Conservation (phyloP, 495 filamentous ascomycete genomes). For the Podospora tetraspora region DNA sequence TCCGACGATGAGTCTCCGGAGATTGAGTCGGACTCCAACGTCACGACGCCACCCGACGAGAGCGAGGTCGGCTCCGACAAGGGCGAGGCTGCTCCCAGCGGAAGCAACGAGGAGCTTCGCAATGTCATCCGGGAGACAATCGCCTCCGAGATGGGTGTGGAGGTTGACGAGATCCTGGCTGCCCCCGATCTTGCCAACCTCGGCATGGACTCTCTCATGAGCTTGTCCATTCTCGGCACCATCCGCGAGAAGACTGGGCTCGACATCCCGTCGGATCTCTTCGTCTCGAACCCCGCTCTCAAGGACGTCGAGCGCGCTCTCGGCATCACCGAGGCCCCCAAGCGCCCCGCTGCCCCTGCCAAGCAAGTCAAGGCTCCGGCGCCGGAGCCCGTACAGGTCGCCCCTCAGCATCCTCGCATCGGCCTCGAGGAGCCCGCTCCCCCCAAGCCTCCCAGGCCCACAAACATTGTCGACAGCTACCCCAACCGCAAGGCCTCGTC, state of each 20-base stretch:
- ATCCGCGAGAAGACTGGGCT: constrained; percentile 54
- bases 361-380: constrained; percentile 33
- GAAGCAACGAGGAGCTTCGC: constrained; percentile 41
- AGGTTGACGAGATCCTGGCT: constrained; percentile 56
- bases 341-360: constrained; percentile 28
- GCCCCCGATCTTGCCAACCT: constrained; percentile 47
- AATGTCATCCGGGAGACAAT: constrained; percentile 54
- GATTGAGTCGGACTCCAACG: constrained; percentile 41
- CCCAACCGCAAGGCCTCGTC: constrained; percentile 60
- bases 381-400: constrained; percentile 20
- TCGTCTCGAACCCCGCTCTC: constrained; percentile 43
- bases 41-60: constrained; percentile 44
- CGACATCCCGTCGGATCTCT: constrained; percentile 43
- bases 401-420: constrained; percentile 29
- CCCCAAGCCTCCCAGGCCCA: constrained; percentile 33
- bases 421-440: constrained; percentile 30
- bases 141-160: constrained; percentile 62
- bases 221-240: constrained; percentile 49
- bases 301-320: constrained; percentile 45
- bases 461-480: constrained; percentile 59
- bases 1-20: constrained; percentile 41
- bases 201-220: constrained; percentile 60
- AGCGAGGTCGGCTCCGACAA: constrained; percentile 41
- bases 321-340: constrained; percentile 38
- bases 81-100: constrained; percentile 25